Base-by-base conservation (phyloP, 306 rosid species). In the Prunus mira region DNA sequence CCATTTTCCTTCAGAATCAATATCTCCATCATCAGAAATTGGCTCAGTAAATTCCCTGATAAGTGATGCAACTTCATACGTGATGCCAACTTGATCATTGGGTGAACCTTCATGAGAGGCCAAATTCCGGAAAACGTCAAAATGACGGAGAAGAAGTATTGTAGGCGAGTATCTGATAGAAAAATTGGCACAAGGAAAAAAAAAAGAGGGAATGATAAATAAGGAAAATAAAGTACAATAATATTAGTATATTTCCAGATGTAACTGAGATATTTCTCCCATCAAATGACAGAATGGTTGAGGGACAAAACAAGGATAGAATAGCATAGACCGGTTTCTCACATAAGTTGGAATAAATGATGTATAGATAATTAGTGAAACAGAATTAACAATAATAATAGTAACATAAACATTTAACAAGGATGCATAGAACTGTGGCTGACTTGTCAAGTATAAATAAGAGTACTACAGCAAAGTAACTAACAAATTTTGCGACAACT, bases 61-160 rank as follows among this genome's bases (percentile, higher is more conserved):
- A 76, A 91, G 88, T 52, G 97, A 89, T 77, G 97, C 97, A 84
- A 90, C 86, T 86, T 90, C 97, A 57, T 92, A 80, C 66, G 83
- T 65, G 51, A 89, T 80, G 79, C 97, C 93, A 72, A 78, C 82
- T 87, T 92, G 95, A 78, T 95, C 96, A 82, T 70, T 87, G 77
- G 84, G 83, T 15, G 91, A 75, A 79, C 84, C 86, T 61, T 92
- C 97, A 1, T 72, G 75, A 3, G 93, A 81, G 58, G 79, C 87
- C 30, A 86, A 83, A 82, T 95, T 89, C 70, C 86, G 89, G 67
- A 95, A 95, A 79, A 91, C 91, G 61, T 92, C 96, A 87, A 95
- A 95, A 90, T 90, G 93, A 55, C 97, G 92, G 69, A 95, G 97
- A 82, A 95, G 93, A 78, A 92, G 90, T 85, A 95, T 85, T 47